Base-by-base conservation (phyloP, 352 stramenopile genomes). In the Thraustochytrium striatum region DNA sequence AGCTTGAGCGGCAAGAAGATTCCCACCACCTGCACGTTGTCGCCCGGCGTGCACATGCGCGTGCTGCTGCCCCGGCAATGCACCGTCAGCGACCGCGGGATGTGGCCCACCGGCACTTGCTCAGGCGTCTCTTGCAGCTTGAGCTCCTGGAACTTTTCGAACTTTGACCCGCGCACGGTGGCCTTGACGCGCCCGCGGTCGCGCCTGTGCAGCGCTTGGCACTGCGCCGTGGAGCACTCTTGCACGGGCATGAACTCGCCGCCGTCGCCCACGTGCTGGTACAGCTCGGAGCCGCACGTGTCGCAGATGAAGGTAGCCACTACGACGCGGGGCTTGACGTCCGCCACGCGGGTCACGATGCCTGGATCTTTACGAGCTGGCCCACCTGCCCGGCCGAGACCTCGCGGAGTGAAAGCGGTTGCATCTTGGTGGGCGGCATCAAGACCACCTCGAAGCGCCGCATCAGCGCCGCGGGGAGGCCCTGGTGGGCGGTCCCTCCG, bases 221-320 rank as follows among this genome's bases (percentile, higher is more conserved):
- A 98, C 2, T 87, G 86, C 53, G 93, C 87, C 58, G 88, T 94
- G 0, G 92, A 92, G 85, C 95, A 99, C 32, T 90, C 81, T 0
- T 88, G 84, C 59, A 97, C 87, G 2, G 96, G 96, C 16, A 96
- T 95, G 84, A 98, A 99, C 35, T 89, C 57, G 9, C 9, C 58
- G 57, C 36, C 53, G 78, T 59, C 82, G 11, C 43, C 32, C 1
- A 94, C 85, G 69, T 97, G 91, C 82, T 98, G 94, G 83, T 98
- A 99, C 39, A 98, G 90, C 88, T 99, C 95, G 58, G 92, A 97
- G 0, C 94, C 94, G 75, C 93, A 98, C 8, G 89, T 86, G 69
- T 97, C 93, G 83, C 96, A 99, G 30, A 94, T 98, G 87, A 99
- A 99, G 0, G 96, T 98, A 0, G 93, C 93, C 2, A 99, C 96